Percentiles rank a stretch among this genome's conserved stretches.
Conservation (phyloP, 2,329 filamentous ascomycete species). For the Aspergillus pseudotamarii region DNA sequence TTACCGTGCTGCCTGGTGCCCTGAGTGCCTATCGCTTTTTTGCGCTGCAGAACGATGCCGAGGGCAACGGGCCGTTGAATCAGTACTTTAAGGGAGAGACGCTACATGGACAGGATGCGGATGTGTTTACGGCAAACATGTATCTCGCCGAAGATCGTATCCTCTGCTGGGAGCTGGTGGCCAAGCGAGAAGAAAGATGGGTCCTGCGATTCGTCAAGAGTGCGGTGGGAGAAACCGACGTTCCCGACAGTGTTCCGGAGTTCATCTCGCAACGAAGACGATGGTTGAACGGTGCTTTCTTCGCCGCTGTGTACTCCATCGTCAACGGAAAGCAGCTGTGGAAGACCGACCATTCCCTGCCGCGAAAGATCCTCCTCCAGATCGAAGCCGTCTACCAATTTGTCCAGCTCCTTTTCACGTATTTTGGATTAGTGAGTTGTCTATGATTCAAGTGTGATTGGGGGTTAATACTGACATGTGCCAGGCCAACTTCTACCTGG, state of each 20-base stretch:
- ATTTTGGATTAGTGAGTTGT: slow-evolving; percentile 74
- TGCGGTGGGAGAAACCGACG: slow-evolving; percentile 96
- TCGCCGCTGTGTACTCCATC: slow-evolving; percentile 95
- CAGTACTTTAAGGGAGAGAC: slow-evolving; percentile 99
- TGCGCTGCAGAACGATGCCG: slow-evolving; percentile 93
- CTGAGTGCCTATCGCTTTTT: slow-evolving; percentile 95
- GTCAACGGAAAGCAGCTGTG: slow-evolving; percentile 94
- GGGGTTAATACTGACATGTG: not conserved
- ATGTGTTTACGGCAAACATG: slow-evolving; percentile 99
- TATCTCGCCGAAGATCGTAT: slow-evolving; percentile 98
- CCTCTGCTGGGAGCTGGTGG: slow-evolving; percentile 95
- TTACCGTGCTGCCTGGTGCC: slow-evolving; percentile 93
- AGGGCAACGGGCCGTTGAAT: slow-evolving; percentile 89
- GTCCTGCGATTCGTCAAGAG: slow-evolving; percentile 97
- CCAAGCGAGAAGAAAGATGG: slow-evolving; percentile 93
- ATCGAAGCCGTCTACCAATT: slow-evolving; percentile 96
- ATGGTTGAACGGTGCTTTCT: slow-evolving; percentile 99
- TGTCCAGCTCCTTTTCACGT: slow-evolving; percentile 90
- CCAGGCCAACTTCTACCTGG: slow-evolving; percentile 93
- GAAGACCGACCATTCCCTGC: slow-evolving; percentile 85
- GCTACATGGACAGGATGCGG: slow-evolving; percentile 90
- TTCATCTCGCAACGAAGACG: slow-evolving; percentile 95
- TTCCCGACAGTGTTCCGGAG: slow-evolving; percentile 86
- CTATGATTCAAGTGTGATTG: not conserved
- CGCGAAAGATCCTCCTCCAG: slow-evolving; percentile 87